Evolutionary conservation across 345 rosid genomes (phyloP).

Genomic region (Brassica nigra): DNA sequence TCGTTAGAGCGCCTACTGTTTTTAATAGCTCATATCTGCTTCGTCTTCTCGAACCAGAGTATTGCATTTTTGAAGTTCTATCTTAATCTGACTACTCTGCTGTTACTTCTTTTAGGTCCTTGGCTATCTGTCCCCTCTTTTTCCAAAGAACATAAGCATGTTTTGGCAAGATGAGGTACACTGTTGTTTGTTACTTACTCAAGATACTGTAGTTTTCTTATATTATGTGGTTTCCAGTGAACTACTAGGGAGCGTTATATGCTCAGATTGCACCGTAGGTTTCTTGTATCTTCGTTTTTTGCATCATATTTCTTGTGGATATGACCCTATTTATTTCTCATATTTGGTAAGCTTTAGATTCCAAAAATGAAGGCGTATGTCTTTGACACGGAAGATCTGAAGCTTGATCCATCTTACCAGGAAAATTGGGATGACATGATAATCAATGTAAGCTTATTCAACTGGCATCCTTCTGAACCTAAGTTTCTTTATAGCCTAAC

Average conservation of each 20-base stretch:
- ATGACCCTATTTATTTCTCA: slow-evolving; percentile 50
- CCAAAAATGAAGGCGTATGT: slow-evolving; percentile 99
- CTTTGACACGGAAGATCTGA: slow-evolving; percentile 91
- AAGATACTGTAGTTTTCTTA: not conserved
- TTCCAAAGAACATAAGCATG: slow-evolving; percentile 79
- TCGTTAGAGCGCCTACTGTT: slow-evolving; percentile 8
- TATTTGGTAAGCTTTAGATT: slow-evolving; percentile 94
- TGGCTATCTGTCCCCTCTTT: slow-evolving; percentile 84
- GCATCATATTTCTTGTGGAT: slow-evolving; percentile 1
- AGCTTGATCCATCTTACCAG: slow-evolving; percentile 86
- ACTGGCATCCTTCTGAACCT: slow-evolving; percentile 5
- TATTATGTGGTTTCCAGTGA: not conserved
- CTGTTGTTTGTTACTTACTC: slow-evolving; percentile 33
- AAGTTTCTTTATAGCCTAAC: slow-evolving; percentile 2
- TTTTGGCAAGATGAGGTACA: slow-evolving; percentile 99
- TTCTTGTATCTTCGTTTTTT: slow-evolving; percentile 11
- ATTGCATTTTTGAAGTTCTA: slow-evolving; percentile 23
- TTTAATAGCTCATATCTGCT: slow-evolving; percentile 12
- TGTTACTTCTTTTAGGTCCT: slow-evolving; percentile 68
- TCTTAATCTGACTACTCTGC: not conserved
- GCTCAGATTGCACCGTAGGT: slow-evolving; percentile 3
- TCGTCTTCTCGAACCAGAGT: slow-evolving; percentile 6
- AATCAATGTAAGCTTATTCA: slow-evolving; percentile 64
- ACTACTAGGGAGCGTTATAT: not conserved
- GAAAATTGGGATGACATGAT: slow-evolving; percentile 99